phyloP scores from a whole-genome alignment of 306 rosid genomes.

The Pterocarpus macrocarpus region DNA sequence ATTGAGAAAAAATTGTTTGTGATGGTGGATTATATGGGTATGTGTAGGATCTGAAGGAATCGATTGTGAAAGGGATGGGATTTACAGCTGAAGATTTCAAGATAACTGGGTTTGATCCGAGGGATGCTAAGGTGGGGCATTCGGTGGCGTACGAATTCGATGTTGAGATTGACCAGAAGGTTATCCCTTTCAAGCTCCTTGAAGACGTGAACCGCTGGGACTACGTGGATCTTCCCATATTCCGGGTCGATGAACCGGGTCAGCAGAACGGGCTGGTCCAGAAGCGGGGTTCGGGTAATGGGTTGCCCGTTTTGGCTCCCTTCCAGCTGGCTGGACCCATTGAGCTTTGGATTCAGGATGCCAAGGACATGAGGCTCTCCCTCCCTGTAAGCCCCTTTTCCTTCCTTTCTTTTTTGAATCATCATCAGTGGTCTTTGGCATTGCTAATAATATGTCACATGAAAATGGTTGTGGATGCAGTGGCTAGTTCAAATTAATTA shows the following conservation, averaged over 20 bases:
- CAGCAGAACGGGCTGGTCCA: conserved; percentile 57
- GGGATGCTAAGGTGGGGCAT: conserved; percentile 85
- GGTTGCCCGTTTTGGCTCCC: conserved; percentile 84
- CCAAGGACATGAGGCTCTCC: conserved; percentile 79
- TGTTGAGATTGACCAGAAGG: conserved; percentile 74
- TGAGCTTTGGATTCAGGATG: conserved; percentile 98
- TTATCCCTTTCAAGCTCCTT: conserved; percentile 83
- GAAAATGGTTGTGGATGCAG: not conserved
- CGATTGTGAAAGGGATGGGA: conserved; percentile 82
- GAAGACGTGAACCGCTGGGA: conserved; percentile 89
- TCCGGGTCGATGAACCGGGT: conserved; percentile 62
- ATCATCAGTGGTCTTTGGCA: not conserved
- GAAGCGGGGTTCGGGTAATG: conserved; percentile 46
- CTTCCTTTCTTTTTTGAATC: not conserved
- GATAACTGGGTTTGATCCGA: conserved; percentile 77
- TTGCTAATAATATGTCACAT: not conserved
- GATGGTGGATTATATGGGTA: not conserved
- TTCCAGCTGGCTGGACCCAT: conserved; percentile 96
- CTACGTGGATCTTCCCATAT: conserved; percentile 85
- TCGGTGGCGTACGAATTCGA: conserved; percentile 90
- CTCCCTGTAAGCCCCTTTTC: conserved; percentile 72
- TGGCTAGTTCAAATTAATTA: not conserved
- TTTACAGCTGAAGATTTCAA: conserved; percentile 68
- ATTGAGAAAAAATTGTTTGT: not conserved
- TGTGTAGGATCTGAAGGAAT: conserved; percentile 83